Percentiles rank a stretch among this genome's conserved stretches.
phyloP scores from a whole-genome alignment of 129 eudicot species.

The Saussurea involucrata region DNA sequence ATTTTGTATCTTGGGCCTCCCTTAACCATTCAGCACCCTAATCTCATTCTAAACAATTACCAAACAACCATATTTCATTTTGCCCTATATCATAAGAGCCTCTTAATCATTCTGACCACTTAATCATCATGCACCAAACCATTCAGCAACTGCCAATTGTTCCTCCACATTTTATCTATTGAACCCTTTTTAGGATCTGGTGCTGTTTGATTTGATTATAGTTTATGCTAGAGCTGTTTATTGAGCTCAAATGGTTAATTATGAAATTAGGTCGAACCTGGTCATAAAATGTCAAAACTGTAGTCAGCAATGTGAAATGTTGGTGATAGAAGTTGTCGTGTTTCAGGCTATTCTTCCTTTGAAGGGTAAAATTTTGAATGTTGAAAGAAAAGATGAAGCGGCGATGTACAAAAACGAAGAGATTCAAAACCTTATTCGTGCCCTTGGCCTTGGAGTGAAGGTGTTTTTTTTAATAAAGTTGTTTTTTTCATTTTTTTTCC shows the following conservation, averaged over 20 bases:
- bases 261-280: neutral
- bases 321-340: neutral
- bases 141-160: too few species aligned
- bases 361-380: conserved; percentile 86
- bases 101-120: too few species aligned
- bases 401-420: conserved; percentile 96
- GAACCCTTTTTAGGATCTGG: neutral
- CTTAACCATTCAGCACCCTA: too few species aligned
- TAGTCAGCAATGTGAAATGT: neutral
- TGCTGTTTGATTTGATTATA: neutral
- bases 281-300: neutral
- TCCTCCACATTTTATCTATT: neutral
- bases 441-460: conserved; percentile 98
- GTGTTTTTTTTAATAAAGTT: conserved; percentile 23
- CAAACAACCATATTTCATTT: too few species aligned
- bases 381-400: conserved; percentile 91
- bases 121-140: too few species aligned
- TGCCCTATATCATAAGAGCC: too few species aligned
- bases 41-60: too few species aligned
- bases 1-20: too few species aligned
- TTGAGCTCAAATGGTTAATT: neutral
- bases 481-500: neutral
- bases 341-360: conserved; percentile 93
- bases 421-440: conserved; percentile 88
- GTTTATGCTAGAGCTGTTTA: neutral